Evolutionary conservation across 129 eudicot species (phyloP).

Genomic region (Gnaphalium uliginosum): DNA sequence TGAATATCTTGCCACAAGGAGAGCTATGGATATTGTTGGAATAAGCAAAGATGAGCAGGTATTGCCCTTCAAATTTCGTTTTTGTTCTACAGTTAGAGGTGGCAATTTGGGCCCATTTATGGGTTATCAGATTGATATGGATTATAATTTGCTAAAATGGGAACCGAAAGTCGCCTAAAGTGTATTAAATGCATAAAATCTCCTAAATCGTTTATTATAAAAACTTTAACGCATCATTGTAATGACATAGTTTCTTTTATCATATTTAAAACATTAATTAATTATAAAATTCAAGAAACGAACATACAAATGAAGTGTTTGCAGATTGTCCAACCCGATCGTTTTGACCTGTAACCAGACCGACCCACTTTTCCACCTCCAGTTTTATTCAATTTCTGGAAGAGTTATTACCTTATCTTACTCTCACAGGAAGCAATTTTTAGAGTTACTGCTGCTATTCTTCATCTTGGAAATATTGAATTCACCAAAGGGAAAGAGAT

Average conservation of each 20-base stretch:
- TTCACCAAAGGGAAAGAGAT: slow-evolving; percentile 86
- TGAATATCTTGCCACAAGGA: slow-evolving; percentile 90
- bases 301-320: background rate
- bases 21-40: slow-evolving; percentile 99
- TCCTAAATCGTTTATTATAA: background rate
- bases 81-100: slow-evolving; percentile 3
- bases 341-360: background rate
- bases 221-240: background rate
- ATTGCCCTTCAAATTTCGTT: slow-evolving; percentile 16
- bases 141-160: background rate
- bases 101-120: slow-evolving; percentile 13
- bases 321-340: background rate
- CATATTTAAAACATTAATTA: slow-evolving; percentile 2
- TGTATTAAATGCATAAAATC: background rate
- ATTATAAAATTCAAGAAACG: background rate
- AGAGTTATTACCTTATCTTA: slow-evolving; percentile 22
- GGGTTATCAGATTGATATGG: background rate
- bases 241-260: background rate
- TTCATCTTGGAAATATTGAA: slow-evolving; percentile 95
- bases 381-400: background rate
- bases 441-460: slow-evolving; percentile 95
- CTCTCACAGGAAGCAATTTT: slow-evolving; percentile 88
- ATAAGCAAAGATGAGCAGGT: slow-evolving; percentile 95
- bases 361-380: background rate
- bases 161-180: background rate